Conservation (phyloP, 371 early-diverging fungal genomes). For the Mucor sp. region DNA sequence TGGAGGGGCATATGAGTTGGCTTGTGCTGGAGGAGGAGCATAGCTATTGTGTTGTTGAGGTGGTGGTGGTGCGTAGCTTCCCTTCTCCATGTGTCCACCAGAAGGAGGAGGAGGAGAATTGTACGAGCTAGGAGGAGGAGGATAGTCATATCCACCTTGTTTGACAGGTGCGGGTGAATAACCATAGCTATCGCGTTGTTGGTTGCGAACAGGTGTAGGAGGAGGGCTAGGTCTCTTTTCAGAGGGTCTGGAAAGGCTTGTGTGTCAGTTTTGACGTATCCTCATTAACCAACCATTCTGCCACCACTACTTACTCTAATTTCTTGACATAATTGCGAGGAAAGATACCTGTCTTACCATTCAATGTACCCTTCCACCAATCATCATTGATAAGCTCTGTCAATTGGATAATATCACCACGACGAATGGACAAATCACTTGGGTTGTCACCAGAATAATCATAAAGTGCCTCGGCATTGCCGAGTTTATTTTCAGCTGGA, state of each 20-base stretch:
- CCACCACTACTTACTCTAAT: conserved; percentile 11
- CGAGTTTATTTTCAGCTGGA: conserved; percentile 5
- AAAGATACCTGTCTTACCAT: conserved; percentile 74
- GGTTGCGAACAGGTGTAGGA: conserved; percentile 10
- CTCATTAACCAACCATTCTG: background rate
- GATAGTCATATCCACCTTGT: conserved; percentile 34
- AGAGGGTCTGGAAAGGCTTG: background rate
- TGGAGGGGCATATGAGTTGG: conserved; percentile 17
- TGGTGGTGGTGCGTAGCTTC: conserved; percentile 1
- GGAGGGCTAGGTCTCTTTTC: conserved; percentile 11
- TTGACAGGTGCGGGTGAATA: conserved; percentile 16
- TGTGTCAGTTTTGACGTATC: background rate
- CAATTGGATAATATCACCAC: conserved; percentile 31
- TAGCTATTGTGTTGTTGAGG: conserved; percentile 11
- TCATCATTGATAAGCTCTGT: conserved; percentile 24
- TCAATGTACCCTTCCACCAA: conserved; percentile 74
- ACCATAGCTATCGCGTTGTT: conserved; percentile 11
- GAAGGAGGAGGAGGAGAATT: conserved; percentile 23
- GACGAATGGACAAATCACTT: conserved; percentile 33
- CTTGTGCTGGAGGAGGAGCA: conserved; percentile 21
- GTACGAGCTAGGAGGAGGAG: conserved; percentile 27
- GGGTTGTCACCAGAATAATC: conserved; percentile 47
- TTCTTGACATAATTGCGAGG: conserved; percentile 79
- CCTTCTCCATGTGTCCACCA: background rate
- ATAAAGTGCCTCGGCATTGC: conserved; percentile 45